Percentiles rank a stretch among this genome's conserved stretches.
These are phyloP conservation scores for Clarkia xantiana DNA, from an alignment of 345 rosid species.

Conservation along the genomic window DNA sequence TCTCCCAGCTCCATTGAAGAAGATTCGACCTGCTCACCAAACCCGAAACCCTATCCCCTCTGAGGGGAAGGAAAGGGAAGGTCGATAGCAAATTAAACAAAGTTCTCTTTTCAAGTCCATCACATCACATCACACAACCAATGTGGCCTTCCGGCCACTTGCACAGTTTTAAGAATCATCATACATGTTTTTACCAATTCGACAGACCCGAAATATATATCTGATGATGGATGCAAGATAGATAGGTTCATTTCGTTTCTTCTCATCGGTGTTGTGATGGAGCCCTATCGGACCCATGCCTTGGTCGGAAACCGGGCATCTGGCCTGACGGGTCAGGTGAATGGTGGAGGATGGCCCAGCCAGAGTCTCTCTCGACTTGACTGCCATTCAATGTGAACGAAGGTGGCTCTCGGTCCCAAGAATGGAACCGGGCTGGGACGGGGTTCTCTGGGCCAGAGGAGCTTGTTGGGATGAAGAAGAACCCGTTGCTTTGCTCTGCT, in stretches of 20 bases:
- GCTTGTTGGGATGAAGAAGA: slow-evolving; percentile 46
- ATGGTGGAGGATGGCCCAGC: slow-evolving; percentile 44
- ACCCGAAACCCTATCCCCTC: no score
- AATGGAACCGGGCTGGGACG: slow-evolving; percentile 24
- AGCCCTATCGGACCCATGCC: slow-evolving; percentile 63
- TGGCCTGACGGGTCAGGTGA: slow-evolving; percentile 25
- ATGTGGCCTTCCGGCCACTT: slow-evolving; percentile 27
- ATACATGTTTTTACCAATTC: slow-evolving; percentile 10
- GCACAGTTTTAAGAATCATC: neutral
- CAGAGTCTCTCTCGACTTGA: slow-evolving; percentile 55
- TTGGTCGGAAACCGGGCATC: slow-evolving; percentile 43
- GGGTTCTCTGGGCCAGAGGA: slow-evolving; percentile 37
- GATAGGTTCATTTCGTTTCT: neutral
- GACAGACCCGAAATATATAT: no score
- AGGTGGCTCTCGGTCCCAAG: slow-evolving; percentile 70
- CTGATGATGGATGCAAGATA: neutral
- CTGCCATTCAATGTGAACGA: slow-evolving; percentile 22
- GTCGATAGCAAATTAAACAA: slow-evolving; percentile 1
- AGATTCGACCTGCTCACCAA: no score
- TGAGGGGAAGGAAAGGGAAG: no score
- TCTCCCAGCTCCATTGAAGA: no score
- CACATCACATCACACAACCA: slow-evolving; percentile 16
- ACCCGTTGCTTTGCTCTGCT: slow-evolving; percentile 54
- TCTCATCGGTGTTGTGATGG: slow-evolving; percentile 42
- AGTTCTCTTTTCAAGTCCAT: slow-evolving; percentile 15